These are phyloP conservation scores for Leptodermis oblonga DNA, from an alignment of 257 asterid genomes.

Conservation along the genomic window DNA sequence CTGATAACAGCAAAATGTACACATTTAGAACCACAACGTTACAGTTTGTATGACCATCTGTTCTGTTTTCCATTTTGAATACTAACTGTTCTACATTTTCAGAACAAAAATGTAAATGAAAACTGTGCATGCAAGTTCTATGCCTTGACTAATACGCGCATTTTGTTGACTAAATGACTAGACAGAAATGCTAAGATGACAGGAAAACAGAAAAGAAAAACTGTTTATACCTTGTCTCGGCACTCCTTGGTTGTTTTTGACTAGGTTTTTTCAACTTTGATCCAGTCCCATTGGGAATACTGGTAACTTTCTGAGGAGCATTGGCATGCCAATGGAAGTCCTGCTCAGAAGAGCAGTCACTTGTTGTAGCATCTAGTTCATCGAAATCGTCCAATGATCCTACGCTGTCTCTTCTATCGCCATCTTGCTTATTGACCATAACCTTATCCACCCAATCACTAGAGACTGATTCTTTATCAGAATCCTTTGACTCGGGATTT, in stretches of 20 bases:
- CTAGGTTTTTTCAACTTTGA: conserved; percentile 49
- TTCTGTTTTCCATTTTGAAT: too few relatives aligned
- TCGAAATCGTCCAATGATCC: conserved; percentile 45
- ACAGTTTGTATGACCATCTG: too few relatives aligned
- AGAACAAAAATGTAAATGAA: background rate
- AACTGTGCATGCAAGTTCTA: too few relatives aligned
- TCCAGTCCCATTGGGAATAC: conserved; percentile 30
- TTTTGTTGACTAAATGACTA: background rate
- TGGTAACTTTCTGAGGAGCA: conserved; percentile 32
- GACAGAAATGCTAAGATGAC: too few relatives aligned
- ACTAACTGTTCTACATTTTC: too few relatives aligned
- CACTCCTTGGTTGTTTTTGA: conserved; percentile 41
- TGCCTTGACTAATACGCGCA: too few relatives aligned
- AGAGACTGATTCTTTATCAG: conserved; percentile 34
- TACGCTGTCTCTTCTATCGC: conserved; percentile 19
- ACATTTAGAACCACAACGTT: too few relatives aligned
- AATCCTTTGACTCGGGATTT: conserved; percentile 35
- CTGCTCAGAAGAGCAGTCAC: conserved; percentile 68
- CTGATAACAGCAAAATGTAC: conserved; percentile 24
- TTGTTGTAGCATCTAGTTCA: conserved; percentile 53
- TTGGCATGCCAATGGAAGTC: conserved; percentile 44
- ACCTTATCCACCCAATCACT: conserved; percentile 57
- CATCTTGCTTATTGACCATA: conserved; percentile 38
- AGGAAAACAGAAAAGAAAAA: background rate
- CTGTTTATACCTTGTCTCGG: conserved; percentile 42